phyloP scores from a whole-genome alignment of 768 basidiomycete species.

The Leccinum subgranulosum region DNA sequence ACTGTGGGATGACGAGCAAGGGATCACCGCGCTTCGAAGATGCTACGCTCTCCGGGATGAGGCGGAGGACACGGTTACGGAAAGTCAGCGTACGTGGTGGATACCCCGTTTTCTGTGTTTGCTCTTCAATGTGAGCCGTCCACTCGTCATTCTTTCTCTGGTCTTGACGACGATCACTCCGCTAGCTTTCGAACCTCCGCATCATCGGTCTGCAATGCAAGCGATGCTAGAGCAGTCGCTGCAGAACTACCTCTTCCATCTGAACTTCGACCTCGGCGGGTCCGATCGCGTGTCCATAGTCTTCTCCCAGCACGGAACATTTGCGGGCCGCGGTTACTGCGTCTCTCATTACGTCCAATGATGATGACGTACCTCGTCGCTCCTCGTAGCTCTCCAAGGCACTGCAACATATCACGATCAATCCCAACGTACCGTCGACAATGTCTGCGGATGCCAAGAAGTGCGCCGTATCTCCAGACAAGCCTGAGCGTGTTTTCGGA shows the following conservation, averaged over 20 bases:
- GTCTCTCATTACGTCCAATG: slow-evolving; percentile 19
- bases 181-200: slow-evolving; percentile 69
- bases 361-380: slow-evolving; percentile 12
- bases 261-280: slow-evolving; percentile 58
- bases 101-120: slow-evolving; percentile 72
- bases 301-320: slow-evolving; percentile 51
- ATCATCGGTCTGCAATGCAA: slow-evolving; percentile 62
- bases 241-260: slow-evolving; percentile 73
- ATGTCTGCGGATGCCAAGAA: slow-evolving; percentile 35
- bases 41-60: slow-evolving; percentile 71
- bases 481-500: slow-evolving; percentile 25
- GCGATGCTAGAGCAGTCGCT: slow-evolving; percentile 72
- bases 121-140: slow-evolving; percentile 63
- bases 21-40: slow-evolving; percentile 58
- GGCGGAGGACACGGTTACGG: slow-evolving; percentile 59
- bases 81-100: slow-evolving; percentile 66
- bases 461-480: slow-evolving; percentile 24
- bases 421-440: slow-evolving; percentile 37
- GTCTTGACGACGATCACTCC: neutral
- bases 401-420: slow-evolving; percentile 44
- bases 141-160: neutral
- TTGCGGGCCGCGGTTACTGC: slow-evolving; percentile 23
- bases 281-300: slow-evolving; percentile 66
- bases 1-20: slow-evolving; percentile 67
- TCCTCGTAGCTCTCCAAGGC: slow-evolving; percentile 24